Evolutionary conservation across 2,329 filamentous ascomycete genomes (phyloP).

Genomic region (Cryphonectria parasitica): DNA sequence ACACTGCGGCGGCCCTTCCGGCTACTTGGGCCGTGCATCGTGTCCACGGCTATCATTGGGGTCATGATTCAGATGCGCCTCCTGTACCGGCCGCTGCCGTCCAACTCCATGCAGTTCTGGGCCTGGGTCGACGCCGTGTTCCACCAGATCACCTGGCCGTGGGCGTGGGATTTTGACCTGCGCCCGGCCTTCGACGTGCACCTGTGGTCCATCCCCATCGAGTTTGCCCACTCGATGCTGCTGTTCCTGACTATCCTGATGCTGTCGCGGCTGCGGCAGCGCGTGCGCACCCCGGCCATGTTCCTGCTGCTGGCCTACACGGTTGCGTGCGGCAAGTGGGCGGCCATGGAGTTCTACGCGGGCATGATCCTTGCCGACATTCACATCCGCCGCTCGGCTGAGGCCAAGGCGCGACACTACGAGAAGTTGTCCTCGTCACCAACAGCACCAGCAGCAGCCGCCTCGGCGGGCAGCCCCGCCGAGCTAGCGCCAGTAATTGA

Average conservation of each 20-base stretch:
- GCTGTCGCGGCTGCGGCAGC: constrained; percentile 40
- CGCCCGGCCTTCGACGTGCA: constrained; percentile 47
- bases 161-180: constrained; percentile 41
- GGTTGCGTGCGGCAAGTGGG: constrained; percentile 46
- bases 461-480: constrained; percentile 13
- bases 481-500: constrained; percentile 21
- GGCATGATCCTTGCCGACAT: constrained; percentile 52
- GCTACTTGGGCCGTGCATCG: constrained; percentile 50
- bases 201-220: constrained; percentile 54
- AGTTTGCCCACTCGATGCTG: constrained; percentile 51
- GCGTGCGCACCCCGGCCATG: constrained; percentile 38
- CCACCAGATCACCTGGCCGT: constrained; percentile 41
- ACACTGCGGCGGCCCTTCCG: constrained; percentile 52
- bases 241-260: constrained; percentile 47
- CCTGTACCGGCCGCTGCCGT: constrained; percentile 35
- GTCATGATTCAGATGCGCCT: constrained; percentile 39
- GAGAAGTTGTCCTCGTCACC: constrained; percentile 13
- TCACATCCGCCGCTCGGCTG: constrained; percentile 41
- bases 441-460: constrained; percentile 10
- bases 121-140: constrained; percentile 39
- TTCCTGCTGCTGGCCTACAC: constrained; percentile 44
- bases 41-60: constrained; percentile 46
- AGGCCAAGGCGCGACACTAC: constrained; percentile 31
- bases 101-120: constrained; percentile 36
- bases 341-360: constrained; percentile 49